A percentile compares a stretch with the other conserved stretches of the same genome.
Conservation (phyloP, 2,329 filamentous ascomycete species). For the Pseudogymnoascus sp. region DNA sequence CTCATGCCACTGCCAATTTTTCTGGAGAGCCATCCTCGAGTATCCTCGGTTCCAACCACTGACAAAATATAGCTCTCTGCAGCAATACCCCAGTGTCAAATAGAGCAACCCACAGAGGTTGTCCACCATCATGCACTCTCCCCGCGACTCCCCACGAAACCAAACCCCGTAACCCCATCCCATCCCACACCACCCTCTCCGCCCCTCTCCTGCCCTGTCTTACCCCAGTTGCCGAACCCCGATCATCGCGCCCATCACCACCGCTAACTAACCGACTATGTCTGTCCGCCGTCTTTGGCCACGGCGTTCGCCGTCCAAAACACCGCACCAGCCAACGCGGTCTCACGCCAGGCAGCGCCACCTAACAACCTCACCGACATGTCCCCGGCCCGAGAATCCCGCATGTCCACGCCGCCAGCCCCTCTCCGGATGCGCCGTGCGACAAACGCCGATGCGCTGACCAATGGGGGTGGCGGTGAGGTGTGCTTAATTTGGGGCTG, state of each 20-base stretch:
- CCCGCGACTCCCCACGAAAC: neutral
- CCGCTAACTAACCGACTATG: neutral
- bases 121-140: conserved; percentile 1
- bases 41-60: neutral
- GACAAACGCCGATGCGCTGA: neutral
- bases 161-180: neutral
- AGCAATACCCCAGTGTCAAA: neutral
- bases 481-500: conserved; percentile 4
- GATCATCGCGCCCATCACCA: neutral
- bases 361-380: neutral
- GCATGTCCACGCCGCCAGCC: neutral
- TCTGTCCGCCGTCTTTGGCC: neutral
- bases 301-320: neutral
- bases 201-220: neutral
- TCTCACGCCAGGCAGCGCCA: neutral
- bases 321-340: neutral
- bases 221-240: neutral
- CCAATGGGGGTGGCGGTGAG: conserved; percentile 4
- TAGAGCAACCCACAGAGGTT: neutral
- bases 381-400: neutral
- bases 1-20: neutral
- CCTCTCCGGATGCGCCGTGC: neutral
- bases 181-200: neutral
- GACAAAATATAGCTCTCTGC: neutral
- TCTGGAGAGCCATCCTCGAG: neutral